Conservation (phyloP, 2,329 filamentous ascomycete species). For the Sporothrix pseudoabietina region DNA sequence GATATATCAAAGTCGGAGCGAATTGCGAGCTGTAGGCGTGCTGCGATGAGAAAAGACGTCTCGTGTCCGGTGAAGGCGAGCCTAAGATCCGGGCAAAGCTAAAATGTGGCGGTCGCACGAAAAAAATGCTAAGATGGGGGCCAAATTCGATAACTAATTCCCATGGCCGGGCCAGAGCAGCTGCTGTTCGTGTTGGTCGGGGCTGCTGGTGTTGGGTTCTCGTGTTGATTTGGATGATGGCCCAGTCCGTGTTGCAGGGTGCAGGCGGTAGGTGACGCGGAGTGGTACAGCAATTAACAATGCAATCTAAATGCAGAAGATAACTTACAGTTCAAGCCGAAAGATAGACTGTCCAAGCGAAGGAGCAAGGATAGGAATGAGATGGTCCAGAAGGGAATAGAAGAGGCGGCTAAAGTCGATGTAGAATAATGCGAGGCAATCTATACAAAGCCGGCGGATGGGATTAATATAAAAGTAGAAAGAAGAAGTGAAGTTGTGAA, state of each 20-base stretch:
- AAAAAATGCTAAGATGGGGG: not conserved
- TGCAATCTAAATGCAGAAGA: conserved; percentile 11
- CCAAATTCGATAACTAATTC: not conserved
- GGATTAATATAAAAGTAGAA: not conserved
- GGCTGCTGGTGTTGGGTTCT: not conserved
- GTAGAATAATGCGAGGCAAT: conserved; percentile 13
- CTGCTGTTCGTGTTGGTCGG: not conserved
- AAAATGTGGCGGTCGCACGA: not conserved
- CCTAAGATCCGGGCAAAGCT: not conserved
- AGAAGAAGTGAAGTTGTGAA: not conserved
- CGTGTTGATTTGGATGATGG: not conserved
- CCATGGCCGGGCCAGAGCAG: not conserved
- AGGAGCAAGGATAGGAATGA: not conserved
- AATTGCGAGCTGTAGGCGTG: not conserved
- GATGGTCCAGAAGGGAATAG: not conserved
- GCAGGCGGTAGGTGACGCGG: not conserved
- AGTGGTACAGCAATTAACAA: conserved; percentile 6
- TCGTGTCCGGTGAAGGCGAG: not conserved
- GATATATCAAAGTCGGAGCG: not conserved
- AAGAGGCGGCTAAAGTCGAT: conserved; percentile 21
- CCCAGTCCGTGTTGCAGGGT: conserved; percentile 6
- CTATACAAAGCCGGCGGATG: not conserved
- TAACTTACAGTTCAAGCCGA: conserved; percentile 17
- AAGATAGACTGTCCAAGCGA: conserved; percentile 5
- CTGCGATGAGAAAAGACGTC: not conserved